phyloP scores from a whole-genome alignment of 108 stramenopile genomes.

The Pseudonitzschia pungens region DNA sequence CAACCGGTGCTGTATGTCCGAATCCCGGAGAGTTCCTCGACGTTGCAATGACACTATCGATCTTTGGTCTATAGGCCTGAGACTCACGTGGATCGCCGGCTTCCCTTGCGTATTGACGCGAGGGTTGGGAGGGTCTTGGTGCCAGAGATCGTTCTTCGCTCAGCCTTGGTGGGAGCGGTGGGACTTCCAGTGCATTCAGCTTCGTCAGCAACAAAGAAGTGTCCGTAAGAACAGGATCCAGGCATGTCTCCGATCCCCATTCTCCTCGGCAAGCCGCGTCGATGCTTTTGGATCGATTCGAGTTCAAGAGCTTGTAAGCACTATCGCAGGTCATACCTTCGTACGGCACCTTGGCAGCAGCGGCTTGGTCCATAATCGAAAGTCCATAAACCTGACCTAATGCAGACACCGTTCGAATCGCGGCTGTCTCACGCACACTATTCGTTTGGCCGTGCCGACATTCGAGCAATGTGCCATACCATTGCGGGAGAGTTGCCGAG shows the following conservation, averaged over 20 bases:
- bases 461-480: constrained; percentile 42
- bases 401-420: constrained; percentile 49
- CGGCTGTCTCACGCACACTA: constrained; percentile 31
- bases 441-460: constrained; percentile 3
- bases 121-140: background rate
- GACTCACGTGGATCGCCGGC: constrained; percentile 9
- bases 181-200: constrained; percentile 67
- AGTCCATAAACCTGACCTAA: constrained; percentile 57
- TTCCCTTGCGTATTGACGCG: constrained; percentile 21
- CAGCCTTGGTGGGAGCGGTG: constrained; percentile 68
- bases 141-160: constrained; percentile 36
- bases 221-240: constrained; percentile 66
- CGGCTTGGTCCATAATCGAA: constrained; percentile 47
- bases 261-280: constrained; percentile 69
- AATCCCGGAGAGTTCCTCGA: constrained; percentile 46
- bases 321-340: constrained; percentile 17
- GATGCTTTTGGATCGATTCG: constrained; percentile 44
- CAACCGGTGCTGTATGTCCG: constrained; percentile 85
- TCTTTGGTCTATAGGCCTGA: constrained; percentile 35
- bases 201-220: constrained; percentile 61
- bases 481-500: constrained; percentile 32
- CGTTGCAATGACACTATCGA: constrained; percentile 73
- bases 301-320: constrained; percentile 8
- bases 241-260: constrained; percentile 72
- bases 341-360: constrained; percentile 8